Percentiles rank a stretch among this genome's conserved stretches.
These are phyloP conservation scores for Gnomoniopsis sp. DNA, from an alignment of 2,329 filamentous ascomycete species.

Conservation along the genomic window DNA sequence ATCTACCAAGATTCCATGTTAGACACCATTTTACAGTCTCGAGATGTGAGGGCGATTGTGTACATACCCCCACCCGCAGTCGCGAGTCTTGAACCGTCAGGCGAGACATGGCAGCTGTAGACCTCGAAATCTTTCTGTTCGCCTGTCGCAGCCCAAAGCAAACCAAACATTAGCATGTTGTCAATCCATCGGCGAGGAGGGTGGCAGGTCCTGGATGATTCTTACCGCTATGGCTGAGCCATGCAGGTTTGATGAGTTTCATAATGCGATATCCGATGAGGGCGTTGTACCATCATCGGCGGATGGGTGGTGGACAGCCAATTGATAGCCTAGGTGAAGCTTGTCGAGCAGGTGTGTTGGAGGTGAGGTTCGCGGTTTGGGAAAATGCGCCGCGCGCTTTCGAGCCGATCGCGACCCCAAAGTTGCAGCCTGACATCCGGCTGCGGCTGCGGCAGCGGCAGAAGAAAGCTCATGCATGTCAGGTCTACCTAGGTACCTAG, in stretches of 20 bases:
- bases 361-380: not conserved
- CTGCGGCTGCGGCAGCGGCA: not conserved
- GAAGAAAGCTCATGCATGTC: not conserved
- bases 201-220: slow-evolving; percentile 9
- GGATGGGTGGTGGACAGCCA: not conserved
- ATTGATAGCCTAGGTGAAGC: not conserved
- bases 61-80: slow-evolving; percentile 87
- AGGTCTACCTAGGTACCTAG: not conserved
- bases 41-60: not conserved
- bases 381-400: slow-evolving; percentile 11
- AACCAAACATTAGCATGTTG: slow-evolving; percentile 23
- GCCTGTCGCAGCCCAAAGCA: slow-evolving; percentile 44
- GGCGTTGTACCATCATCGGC: slow-evolving; percentile 15
- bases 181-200: not conserved
- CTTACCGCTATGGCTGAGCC: slow-evolving; percentile 88
- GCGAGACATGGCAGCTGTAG: slow-evolving; percentile 96
- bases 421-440: slow-evolving; percentile 9
- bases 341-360: not conserved
- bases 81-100: slow-evolving; percentile 86
- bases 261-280: slow-evolving; percentile 31
- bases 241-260: slow-evolving; percentile 91
- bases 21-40: not conserved
- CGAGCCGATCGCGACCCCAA: not conserved
- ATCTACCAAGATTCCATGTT: slow-evolving; percentile 45
- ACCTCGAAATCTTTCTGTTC: slow-evolving; percentile 99